These are phyloP conservation scores for Berkeleyomyces rouxiae DNA, from an alignment of 2,329 filamentous ascomycete genomes.

Conservation along the genomic window DNA sequence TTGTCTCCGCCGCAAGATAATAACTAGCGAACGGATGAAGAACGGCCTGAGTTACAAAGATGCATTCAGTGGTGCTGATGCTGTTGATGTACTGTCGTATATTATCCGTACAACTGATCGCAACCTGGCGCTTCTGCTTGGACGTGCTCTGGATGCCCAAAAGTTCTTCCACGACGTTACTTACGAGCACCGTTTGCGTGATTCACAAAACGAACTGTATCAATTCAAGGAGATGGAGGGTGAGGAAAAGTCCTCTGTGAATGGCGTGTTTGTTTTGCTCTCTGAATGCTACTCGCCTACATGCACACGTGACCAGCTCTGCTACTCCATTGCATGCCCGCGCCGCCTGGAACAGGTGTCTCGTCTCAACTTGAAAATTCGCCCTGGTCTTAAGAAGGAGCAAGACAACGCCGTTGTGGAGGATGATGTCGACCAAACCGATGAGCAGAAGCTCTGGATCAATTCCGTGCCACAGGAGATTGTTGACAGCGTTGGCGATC, in stretches of 20 bases:
- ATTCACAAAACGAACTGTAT: slow-evolving; percentile 89
- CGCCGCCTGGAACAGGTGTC: slow-evolving; percentile 88
- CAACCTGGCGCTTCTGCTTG: slow-evolving; percentile 79
- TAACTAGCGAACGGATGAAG: slow-evolving; percentile 76
- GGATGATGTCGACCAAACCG: slow-evolving; percentile 66
- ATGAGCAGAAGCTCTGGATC: slow-evolving; percentile 98
- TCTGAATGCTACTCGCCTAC: slow-evolving; percentile 98
- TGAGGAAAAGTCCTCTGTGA: slow-evolving; percentile 58
- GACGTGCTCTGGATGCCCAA: slow-evolving; percentile 84
- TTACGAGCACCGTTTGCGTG: slow-evolving; percentile 86
- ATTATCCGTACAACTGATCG: slow-evolving; percentile 96
- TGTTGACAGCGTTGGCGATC: slow-evolving; percentile 73
- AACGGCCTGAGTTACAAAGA: slow-evolving; percentile 96
- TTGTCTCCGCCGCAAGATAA: slow-evolving; percentile 79
- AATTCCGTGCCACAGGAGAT: slow-evolving; percentile 94
- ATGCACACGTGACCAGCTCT: slow-evolving; percentile 85
- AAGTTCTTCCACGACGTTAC: slow-evolving; percentile 99
- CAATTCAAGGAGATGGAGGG: slow-evolving; percentile 61
- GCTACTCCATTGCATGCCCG: slow-evolving; percentile 95
- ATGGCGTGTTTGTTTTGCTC: slow-evolving; percentile 89
- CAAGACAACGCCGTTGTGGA: slow-evolving; percentile 46
- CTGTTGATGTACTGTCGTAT: slow-evolving; percentile 85
- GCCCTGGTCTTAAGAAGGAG: slow-evolving; percentile 62
- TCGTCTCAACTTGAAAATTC: slow-evolving; percentile 79
- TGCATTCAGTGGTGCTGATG: slow-evolving; percentile 87